Base-by-base conservation (phyloP, 2,329 filamentous ascomycete species). In the Fusarium newnesense region DNA sequence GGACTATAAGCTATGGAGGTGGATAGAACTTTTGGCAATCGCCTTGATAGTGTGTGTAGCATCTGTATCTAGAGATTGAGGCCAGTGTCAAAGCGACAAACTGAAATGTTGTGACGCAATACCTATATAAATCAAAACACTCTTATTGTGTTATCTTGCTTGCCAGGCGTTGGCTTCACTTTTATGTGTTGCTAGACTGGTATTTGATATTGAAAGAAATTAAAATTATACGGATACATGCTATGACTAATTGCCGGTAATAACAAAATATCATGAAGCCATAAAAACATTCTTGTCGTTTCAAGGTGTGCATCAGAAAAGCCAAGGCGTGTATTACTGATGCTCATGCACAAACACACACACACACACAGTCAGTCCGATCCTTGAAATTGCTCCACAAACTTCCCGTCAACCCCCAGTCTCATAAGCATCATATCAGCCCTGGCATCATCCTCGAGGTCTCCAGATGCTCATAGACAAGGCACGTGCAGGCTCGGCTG, bases 401-500 rank as follows among this genome's bases (percentile, higher is more conserved):
- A 49, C 53, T 69, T 72, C 60, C 69, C 69, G 61, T 59, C n/a
- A 44, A 56, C 19, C 67, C 52, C 49, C 42, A 54, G 54, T 74
- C 70, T 61, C 53, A 53, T 58, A 64, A 73, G 59, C 70, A 74
- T 71, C 59, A 44, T 30, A n/a, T 47, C 50, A 49, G 47, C 32
- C 71, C 70, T 60, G 39, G 54, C 34, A 49, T 60, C 47, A 57
- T 50, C 13, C 39, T 39, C 28, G n/a, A 50, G 26, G 42, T 50
- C 53, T 63, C 39, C 36, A 44, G 42, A 54, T 40, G 12, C 49
- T 64, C 60, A 60, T 65, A 60, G 43, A 28, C 53, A 53, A 42
- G 52, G 44, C 64, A 73, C 64, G 65, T 72, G 60, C 56, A 42
- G 28, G 36, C 43, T 67, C 40, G 21, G 37, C 19, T 28, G 26